A percentile compares a stretch with the other conserved stretches of the same genome.
These are phyloP conservation scores for Oryza glumipatula DNA, from an alignment of 176 grass and related monocot species.

Conservation along the genomic window DNA sequence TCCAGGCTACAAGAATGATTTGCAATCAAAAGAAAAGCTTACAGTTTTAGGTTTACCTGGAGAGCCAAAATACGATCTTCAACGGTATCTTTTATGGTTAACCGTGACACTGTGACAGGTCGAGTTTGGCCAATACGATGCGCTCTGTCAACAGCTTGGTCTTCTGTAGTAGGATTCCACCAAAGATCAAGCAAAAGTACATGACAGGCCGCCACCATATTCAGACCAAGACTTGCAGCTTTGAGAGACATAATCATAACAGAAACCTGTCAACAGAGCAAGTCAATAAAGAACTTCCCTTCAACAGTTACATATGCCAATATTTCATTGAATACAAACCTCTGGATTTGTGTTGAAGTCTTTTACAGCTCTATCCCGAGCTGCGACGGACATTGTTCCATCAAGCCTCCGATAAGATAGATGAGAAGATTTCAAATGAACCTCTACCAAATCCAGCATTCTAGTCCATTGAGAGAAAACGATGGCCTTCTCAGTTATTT, in stretches of 20 bases:
- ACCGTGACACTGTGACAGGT: constrained; percentile 86
- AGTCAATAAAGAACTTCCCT: constrained; percentile 15
- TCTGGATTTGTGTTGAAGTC: constrained; percentile 95
- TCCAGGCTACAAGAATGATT: neutral
- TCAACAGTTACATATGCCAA: constrained; percentile 6
- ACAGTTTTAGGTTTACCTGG: constrained; percentile 60
- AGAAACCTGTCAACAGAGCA: constrained; percentile 59
- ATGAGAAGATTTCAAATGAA: constrained; percentile 74
- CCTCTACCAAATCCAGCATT: constrained; percentile 95
- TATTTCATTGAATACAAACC: constrained; percentile 53
- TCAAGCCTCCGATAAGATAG: constrained; percentile 88
- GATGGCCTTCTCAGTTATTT: constrained; percentile 89
- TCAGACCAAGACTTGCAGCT: constrained; percentile 95
- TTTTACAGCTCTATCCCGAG: constrained; percentile 90
- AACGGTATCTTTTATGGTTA: constrained; percentile 89
- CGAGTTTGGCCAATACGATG: constrained; percentile 95
- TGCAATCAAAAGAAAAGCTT: neutral
- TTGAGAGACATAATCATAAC: constrained; percentile 99
- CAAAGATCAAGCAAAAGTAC: constrained; percentile 96
- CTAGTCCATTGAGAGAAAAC: constrained; percentile 99
- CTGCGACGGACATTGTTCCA: constrained; percentile 93
- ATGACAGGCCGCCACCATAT: constrained; percentile 96
- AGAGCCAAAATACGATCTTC: constrained; percentile 97
- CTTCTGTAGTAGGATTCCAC: constrained; percentile 99
- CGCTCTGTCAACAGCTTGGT: constrained; percentile 98